phyloP scores from a whole-genome alignment of 441 rosid species.

The Populus hybrid region DNA sequence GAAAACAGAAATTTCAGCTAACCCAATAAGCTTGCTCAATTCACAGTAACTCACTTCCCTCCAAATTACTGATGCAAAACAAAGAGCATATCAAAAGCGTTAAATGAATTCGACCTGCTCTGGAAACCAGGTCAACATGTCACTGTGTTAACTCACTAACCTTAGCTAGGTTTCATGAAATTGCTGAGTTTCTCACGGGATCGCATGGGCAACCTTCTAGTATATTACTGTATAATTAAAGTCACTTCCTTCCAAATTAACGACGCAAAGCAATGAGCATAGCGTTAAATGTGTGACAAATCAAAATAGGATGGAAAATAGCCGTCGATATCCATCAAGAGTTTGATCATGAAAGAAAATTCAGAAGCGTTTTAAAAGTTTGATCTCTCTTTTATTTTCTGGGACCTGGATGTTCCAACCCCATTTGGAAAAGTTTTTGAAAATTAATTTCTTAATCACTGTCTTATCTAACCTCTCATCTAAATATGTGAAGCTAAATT shows the following conservation, averaged over 20 bases:
- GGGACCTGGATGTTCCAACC: constrained; percentile 35
- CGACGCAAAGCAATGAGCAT: neutral
- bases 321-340: neutral
- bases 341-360: neutral
- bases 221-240: too few species aligned
- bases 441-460: constrained; percentile 22
- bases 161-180: too few species aligned
- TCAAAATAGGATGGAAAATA: neutral
- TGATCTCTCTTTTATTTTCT: constrained; percentile 25
- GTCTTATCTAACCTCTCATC: neutral
- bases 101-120: neutral
- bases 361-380: neutral
- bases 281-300: neutral
- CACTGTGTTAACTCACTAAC: too few species aligned
- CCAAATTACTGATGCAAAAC: neutral
- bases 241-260: neutral
- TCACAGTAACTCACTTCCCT: too few species aligned
- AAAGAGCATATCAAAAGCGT: too few species aligned
- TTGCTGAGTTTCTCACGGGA: too few species aligned
- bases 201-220: too few species aligned
- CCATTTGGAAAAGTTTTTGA: constrained; percentile 28
- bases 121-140: too few species aligned
- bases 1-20: too few species aligned
- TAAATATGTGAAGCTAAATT: neutral
- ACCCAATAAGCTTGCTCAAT: neutral